Conservation (phyloP, 352 stramenopile species). For the Globisporangium cystogenes region DNA sequence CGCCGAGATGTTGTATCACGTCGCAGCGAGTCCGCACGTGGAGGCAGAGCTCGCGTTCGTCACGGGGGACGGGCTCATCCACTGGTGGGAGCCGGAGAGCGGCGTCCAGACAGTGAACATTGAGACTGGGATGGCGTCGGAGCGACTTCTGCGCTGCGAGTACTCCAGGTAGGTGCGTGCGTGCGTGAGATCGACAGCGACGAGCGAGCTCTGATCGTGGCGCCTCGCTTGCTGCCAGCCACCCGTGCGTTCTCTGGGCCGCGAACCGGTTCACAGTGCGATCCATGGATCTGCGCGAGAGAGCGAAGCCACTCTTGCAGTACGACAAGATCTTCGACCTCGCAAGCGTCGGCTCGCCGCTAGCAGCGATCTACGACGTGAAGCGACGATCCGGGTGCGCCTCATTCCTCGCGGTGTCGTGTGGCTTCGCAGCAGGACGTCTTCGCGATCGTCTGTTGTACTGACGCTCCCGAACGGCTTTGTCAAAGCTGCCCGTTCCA, state of each 20-base stretch:
- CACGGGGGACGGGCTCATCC: conserved; percentile 34
- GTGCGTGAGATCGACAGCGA: neutral
- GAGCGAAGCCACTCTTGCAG: conserved; percentile 9
- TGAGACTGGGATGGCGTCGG: conserved; percentile 13
- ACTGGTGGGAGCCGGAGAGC: conserved; percentile 42
- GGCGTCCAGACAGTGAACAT: conserved; percentile 30
- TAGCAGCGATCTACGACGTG: conserved; percentile 57
- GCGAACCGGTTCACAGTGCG: conserved; percentile 33
- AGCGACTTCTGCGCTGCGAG: conserved; percentile 55
- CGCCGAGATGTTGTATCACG: conserved; percentile 46
- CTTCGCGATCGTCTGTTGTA: too few relatives aligned
- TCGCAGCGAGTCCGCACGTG: conserved; percentile 56
- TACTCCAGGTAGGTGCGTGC: conserved; percentile 50
- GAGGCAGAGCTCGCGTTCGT: conserved; percentile 55
- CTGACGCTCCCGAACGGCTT: neutral
- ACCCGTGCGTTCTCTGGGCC: conserved; percentile 68
- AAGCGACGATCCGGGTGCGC: conserved; percentile 50
- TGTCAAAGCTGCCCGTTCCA: conserved; percentile 55
- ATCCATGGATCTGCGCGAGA: conserved; percentile 47
- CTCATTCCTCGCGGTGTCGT: neutral
- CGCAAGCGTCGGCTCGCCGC: conserved; percentile 18
- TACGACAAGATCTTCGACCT: conserved; percentile 51
- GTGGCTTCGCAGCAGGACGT: neutral
- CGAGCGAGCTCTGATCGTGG: neutral
- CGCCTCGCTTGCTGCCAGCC: conserved; percentile 19